Evolutionary conservation across 1,284 basidiomycete genomes (phyloP).

Genomic region (Athelia psychrophila): DNA sequence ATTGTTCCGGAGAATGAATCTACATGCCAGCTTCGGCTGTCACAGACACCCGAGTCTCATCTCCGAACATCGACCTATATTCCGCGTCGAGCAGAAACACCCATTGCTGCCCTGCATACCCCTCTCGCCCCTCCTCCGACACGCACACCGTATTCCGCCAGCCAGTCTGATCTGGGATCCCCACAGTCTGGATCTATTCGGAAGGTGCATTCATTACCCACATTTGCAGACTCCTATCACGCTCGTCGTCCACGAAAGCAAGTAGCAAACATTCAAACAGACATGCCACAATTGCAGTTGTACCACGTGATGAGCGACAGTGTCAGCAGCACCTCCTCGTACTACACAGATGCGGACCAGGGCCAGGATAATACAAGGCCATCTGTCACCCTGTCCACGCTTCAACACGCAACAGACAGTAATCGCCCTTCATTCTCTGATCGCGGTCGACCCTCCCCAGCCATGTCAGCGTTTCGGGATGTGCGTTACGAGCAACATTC

Average conservation of each 20-base stretch:
- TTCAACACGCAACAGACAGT: conserved; percentile 56
- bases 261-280: too few species aligned
- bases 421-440: conserved; percentile 10
- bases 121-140: conserved; percentile 66
- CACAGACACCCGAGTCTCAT: conserved; percentile 12
- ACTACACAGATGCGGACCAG: conserved; percentile 8
- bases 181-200: conserved; percentile 20
- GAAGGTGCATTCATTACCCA: neutral
- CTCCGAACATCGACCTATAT: conserved; percentile 33
- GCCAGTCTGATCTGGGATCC: conserved; percentile 50
- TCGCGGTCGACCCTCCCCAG: conserved; percentile 47
- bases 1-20: neutral
- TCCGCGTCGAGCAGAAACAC: conserved; percentile 53
- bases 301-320: neutral
- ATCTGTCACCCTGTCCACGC: conserved; percentile 34
- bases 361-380: conserved; percentile 15
- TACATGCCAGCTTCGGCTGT: neutral
- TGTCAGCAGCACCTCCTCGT: neutral
- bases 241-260: neutral
- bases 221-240: neutral
- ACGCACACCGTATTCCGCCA: conserved; percentile 43
- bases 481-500: conserved; percentile 11
- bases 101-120: conserved; percentile 46
- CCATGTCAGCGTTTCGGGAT: conserved; percentile 70
- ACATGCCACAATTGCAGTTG: too few species aligned